Evolutionary conservation across 768 basidiomycete species (phyloP), one percentile per base, ranked within the genome.

Genomic region (Tephrocybe sp.): DNA sequence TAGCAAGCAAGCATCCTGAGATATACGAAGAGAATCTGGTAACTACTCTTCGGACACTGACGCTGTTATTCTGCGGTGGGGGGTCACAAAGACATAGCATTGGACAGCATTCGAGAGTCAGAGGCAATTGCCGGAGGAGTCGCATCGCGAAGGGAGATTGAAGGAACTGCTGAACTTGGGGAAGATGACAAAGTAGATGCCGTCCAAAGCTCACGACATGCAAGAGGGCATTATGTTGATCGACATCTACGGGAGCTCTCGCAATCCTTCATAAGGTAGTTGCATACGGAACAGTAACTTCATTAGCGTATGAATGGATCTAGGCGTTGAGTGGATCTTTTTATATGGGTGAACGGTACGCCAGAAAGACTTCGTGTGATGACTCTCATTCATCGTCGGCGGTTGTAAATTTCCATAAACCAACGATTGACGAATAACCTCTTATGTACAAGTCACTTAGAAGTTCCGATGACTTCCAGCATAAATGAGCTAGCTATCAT

Each of bases 11-110:
- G 19, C 22, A 32, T 25, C 44, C 44, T 4, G 44, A 44, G 21
- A 44, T 44, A 12, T 44, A 44, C 15, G 44, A 44, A 15, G 44
- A 44, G 13, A 44, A 44, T 31, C 44, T 44, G 19, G 44, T 11
- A 7, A 34, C 30, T 35, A 31, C 44, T 34, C 31, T 44, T 18
- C 28, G 44, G 9, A 44, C 44, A 21, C 22, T 44, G 44, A 15
- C 28, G 44, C 7, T 44, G 44, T 34, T 44, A 44, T 22, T n/a
- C 44, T 19, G 31, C 44, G 1, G 15, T 44, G 9, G 15, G 42
- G 3, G 31, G 26, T 16, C 44, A 11, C 5, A 16, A 44, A 12
- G 36, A 19, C 36, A 19, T 37, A 19, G 36, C 36, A 5, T 37
- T 12, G n/a, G n/a, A n/a, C 16, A 37, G 36, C n/a, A 21, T 37